These are phyloP conservation scores for Lactarius akahatsu DNA, from an alignment of 768 basidiomycete genomes.

Conservation along the genomic window DNA sequence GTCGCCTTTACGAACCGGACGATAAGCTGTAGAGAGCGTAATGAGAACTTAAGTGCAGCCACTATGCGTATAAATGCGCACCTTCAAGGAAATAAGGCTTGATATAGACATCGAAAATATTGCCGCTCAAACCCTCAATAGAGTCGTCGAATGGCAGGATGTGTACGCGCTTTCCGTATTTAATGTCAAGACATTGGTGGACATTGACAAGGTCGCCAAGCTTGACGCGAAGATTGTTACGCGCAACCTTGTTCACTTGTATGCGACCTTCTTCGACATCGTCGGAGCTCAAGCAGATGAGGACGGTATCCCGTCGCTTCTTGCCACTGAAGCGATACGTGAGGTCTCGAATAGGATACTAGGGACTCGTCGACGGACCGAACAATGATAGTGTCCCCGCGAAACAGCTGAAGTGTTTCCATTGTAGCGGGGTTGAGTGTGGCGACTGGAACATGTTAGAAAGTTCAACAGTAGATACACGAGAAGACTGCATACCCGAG, in stretches of 20 bases:
- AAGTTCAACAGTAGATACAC: not conserved
- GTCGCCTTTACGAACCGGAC: constrained; percentile 94
- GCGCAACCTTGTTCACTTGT: constrained; percentile 99
- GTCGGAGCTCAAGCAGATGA: constrained; percentile 93
- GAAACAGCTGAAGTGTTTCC: constrained; percentile 90
- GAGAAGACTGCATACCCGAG: constrained; percentile 58
- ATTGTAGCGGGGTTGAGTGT: constrained; percentile 95
- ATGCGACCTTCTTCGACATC: constrained; percentile 98
- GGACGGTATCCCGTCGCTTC: constrained; percentile 95
- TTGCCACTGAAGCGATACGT: constrained; percentile 64
- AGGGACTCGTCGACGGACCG: constrained; percentile 50
- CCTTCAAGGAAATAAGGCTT: constrained; percentile 99
- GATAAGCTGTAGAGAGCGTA: constrained; percentile 46
- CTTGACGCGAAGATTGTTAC: constrained; percentile 97
- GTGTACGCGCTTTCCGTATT: constrained; percentile 98
- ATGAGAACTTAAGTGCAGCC: constrained; percentile 2
- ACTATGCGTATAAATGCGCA: constrained; percentile 33
- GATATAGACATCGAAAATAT: constrained; percentile 98
- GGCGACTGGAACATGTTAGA: constrained; percentile 57
- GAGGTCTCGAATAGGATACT: not conserved
- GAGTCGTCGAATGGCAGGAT: constrained; percentile 98
- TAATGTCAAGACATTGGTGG: constrained; percentile 95
- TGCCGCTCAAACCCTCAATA: constrained; percentile 94
- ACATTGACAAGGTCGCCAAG: constrained; percentile 95
- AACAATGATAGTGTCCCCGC: constrained; percentile 95